Evolutionary conservation across 2,329 filamentous ascomycete species (phyloP), one percentile per base, ranked within the genome.

Genomic region (Epichloe hybrida): DNA sequence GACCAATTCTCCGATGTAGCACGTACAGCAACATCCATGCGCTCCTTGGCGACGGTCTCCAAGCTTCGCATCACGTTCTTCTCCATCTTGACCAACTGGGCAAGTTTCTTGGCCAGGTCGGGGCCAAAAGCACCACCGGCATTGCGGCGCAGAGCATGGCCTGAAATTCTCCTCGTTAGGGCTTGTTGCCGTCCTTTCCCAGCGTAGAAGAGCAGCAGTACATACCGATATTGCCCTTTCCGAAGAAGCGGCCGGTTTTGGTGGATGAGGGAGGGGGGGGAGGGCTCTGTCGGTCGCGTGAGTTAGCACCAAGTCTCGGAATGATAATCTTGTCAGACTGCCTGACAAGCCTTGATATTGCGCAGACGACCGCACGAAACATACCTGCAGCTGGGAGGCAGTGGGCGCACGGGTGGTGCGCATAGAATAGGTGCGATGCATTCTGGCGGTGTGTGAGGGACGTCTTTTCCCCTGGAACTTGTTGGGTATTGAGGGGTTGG

Each of bases 1-100:
- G 11, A 37, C 11, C 7, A 27, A 1, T 13, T 12, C 15, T 9
- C 23, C 6, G n/a, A 36, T 34, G 50, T 39, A 21, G 78, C 88
- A 64, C 86, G 23, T 37, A 95, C 89, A 64, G 93, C 93, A 58
- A 96, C 91, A 63, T 97, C 93, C 89, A 97, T 97, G 61, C 93
- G 84, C 76, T 98, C 93, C 64, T 89, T 84, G 44, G 89, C 89
- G 50, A 97, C 93, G 47, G 88, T 78, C 68, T 98, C 93, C 77
- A 97, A 83, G 67, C 89, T 96, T 69, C 93, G 88, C 93, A 98
- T 98, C 52, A 96, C 88, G 66, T 98, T 97, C 83, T 98, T 98
- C 75, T 98, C 93, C 93, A 98, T 98, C 81, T 98, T 98, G 56
- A 98, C 93, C 49, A 98, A 80, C 73, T 95, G 88, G 40, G 90